Conservation (phyloP, 2,329 filamentous ascomycete species). For the Neonectria sp. region DNA sequence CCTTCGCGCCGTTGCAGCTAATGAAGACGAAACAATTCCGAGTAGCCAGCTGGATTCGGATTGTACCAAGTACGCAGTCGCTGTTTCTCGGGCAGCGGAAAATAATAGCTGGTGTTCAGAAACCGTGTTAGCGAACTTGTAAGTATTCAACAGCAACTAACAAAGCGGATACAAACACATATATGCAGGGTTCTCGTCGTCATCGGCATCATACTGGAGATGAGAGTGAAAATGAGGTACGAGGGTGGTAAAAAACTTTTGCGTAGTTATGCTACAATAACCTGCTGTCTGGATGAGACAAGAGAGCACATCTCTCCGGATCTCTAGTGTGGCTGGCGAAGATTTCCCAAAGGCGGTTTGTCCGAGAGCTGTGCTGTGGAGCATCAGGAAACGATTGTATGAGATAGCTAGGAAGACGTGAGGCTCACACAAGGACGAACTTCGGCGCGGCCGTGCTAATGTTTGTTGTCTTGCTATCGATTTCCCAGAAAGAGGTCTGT, state of each 20-base stretch:
- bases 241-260: conserved; percentile 14
- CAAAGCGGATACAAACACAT: conserved; percentile 12
- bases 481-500: neutral
- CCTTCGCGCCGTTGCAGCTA: neutral
- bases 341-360: neutral
- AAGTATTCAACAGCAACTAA: neutral
- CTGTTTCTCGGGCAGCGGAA: conserved; percentile 12
- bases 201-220: conserved; percentile 13
- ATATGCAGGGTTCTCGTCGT: conserved; percentile 12
- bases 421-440: conserved; percentile 10
- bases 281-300: conserved; percentile 6
- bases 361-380: conserved; percentile 1
- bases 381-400: neutral
- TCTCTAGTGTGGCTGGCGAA: neutral
- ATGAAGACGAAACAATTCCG: conserved; percentile 11
- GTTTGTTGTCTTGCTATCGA: neutral
- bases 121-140: neutral
- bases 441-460: neutral
- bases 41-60: conserved; percentile 5
- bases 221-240: conserved; percentile 9
- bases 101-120: neutral
- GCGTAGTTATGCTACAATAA: neutral
- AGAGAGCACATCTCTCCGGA: conserved; percentile 8
- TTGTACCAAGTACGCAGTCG: neutral
- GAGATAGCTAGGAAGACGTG: neutral